phyloP scores from a whole-genome alignment of 345 rosid genomes.

The Citropsis articulata region DNA sequence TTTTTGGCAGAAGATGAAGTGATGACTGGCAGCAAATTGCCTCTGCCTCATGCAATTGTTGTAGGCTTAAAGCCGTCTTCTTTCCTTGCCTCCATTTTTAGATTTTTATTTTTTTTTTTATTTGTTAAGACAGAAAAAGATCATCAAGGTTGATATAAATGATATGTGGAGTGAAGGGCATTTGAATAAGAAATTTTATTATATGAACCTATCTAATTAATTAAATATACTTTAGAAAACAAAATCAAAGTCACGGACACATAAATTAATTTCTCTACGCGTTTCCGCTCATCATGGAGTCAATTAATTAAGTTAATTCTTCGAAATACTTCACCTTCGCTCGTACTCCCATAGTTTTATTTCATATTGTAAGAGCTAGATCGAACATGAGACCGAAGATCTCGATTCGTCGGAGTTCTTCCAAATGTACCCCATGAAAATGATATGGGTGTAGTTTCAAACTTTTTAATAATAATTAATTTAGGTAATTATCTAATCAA shows the following conservation, averaged over 20 bases:
- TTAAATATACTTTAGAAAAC: too few relatives aligned
- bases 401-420: neutral
- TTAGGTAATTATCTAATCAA: neutral
- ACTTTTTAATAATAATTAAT: neutral
- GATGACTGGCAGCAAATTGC: neutral
- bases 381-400: neutral
- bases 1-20: neutral
- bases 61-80: neutral
- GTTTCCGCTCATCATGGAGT: constrained; percentile 36
- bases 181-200: too few relatives aligned
- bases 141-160: too few relatives aligned
- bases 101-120: too few relatives aligned
- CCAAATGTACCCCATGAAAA: constrained; percentile 12
- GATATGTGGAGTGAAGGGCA: too few relatives aligned
- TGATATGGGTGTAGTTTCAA: constrained; percentile 3
- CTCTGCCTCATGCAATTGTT: neutral
- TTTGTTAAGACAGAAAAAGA: too few relatives aligned
- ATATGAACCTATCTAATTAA: too few relatives aligned
- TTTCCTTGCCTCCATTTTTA: neutral
- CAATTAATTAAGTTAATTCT: neutral
- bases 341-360: neutral
- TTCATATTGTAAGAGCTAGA: neutral
- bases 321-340: neutral
- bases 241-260: too few relatives aligned
- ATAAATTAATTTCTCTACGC: constrained; percentile 13